Base-by-base conservation (phyloP, 305 asterid genomes). In the Fraxinus sp. region DNA sequence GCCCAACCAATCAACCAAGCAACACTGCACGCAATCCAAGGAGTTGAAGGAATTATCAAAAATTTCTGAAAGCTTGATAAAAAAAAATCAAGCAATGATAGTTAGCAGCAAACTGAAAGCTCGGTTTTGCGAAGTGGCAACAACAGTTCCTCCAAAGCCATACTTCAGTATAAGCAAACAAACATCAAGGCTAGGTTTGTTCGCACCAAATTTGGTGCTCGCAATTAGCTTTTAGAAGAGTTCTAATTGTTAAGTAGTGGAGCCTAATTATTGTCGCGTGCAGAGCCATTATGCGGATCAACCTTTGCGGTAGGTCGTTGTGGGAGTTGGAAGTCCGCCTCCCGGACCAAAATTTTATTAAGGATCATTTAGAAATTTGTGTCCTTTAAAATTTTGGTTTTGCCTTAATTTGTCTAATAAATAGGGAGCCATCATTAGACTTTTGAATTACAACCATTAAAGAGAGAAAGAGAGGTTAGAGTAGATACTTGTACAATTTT, bases 1-100 rank as follows among this genome's bases (percentile, higher is more conserved):
- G 97, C 93, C 99, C 99, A 94, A 2, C 99, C 99, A 75, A 96
- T 87, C 87, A 96, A 84, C 99, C 99, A 96, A 59, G 99, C 99
- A 83, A 94, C 93, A 77, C 98, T 94, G 91, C 81, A 79, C 16
- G 22, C 24, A 87, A 83, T 70, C 59, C 80, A 76, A 75, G 75
- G 70, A 66, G 49, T 59, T 57, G 76, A 74, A 75, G 22, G 20
- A 80, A 75, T 20, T 70, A 70, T 68, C 9, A 18, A 75, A 70
- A 79, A 28, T 32, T 43, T 68, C 26, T 11, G 8, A 10, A 11
- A 39, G 72, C 83, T 36, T 41, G 18, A 64, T 64, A 16, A 66
- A 66, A 68, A 75, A 32, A 37, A 11, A 82, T 74, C 4, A 78
- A 32, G 36, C 62, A 79, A 16, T 79, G 70, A 39, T 49, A 16